Evolutionary conservation across 345 rosid genomes (phyloP), one percentile per base, ranked within the genome.

Genomic region (Microcos paniculata): DNA sequence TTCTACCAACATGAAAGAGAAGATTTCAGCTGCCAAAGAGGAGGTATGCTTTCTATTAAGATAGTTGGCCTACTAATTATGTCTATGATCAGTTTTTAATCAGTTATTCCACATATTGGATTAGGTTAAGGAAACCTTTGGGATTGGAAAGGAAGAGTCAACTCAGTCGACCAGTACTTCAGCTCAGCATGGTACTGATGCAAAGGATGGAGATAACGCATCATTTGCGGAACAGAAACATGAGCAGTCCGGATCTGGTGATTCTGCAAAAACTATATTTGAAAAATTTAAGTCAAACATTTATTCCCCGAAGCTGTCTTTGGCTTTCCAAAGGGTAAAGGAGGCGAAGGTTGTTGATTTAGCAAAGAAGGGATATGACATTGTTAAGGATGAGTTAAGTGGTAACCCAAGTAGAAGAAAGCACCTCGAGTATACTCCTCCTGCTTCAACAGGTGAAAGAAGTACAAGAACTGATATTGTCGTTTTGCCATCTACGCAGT

Each of bases 301-400:
- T 67, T 88, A 92, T 80, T 87, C 98, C 21, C 88, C 91, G 21
- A 92, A 87, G 80, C 84, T 92, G 21, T 84, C 91, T 4, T 72
- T 75, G 45, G 90, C 93, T 62, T 88, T 88, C 80, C 80, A 86
- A 78, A 94, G 73, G 85, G 83, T 91, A 73, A 92, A 84, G 87
- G 91, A 87, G 65, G 87, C 80, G 62, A 92, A 91, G 76, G 91
- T 90, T 58, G 75, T 88, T 77, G 95, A 96, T 79, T 62, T 92
- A 59, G 91, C 94, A 23, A 96, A 85, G 89, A 92, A 91, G 79
- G 99, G 97, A 56, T 89, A 88, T 86, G 99, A 84, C 76, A 88
- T 88, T 78, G 88, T 96, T 40, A 92, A 89, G 87, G 98, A 96
- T 62, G 99, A 96, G 82, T 55, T 96, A 82, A 85, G 70, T 69